These are phyloP conservation scores for Mycena vitilis DNA, from an alignment of 768 basidiomycete species.

Conservation along the genomic window DNA sequence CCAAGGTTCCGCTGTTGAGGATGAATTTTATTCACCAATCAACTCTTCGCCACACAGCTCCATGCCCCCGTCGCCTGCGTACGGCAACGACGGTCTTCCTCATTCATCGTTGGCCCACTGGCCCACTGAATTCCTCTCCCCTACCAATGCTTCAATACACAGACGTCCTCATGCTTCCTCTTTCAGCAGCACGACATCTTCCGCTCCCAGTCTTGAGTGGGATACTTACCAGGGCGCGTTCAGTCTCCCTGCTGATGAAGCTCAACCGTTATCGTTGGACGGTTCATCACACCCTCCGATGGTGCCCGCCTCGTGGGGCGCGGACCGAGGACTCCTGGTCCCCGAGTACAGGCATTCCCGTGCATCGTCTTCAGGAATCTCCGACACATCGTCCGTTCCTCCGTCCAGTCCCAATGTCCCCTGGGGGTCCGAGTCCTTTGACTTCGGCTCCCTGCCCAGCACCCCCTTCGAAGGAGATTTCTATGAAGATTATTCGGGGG, in stretches of 20 bases:
- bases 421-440: background rate
- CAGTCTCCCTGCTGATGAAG: background rate
- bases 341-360: background rate
- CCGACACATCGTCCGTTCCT: background rate
- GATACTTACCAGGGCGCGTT: too few relatives aligned
- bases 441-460: background rate
- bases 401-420: background rate
- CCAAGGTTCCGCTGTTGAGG: slow-evolving; percentile 2
- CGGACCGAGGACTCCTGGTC: too few relatives aligned
- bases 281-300: slow-evolving; percentile 2
- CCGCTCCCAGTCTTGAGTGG: slow-evolving; percentile 4
- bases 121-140: too few relatives aligned
- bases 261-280: background rate
- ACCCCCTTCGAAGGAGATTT: background rate
- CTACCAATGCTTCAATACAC: background rate
- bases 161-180: background rate
- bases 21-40: background rate
- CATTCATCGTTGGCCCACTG: too few relatives aligned
- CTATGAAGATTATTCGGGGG: background rate
- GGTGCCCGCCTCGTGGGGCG: background rate
- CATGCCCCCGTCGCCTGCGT: background rate
- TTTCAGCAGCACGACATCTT: background rate
- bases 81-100: background rate
- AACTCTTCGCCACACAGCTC: background rate
- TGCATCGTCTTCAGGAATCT: background rate